Percentiles rank a stretch among this genome's conserved stretches.
Evolutionary conservation across 2,329 filamentous ascomycete species (phyloP).

Genomic region (Cordyceps cicadae): DNA sequence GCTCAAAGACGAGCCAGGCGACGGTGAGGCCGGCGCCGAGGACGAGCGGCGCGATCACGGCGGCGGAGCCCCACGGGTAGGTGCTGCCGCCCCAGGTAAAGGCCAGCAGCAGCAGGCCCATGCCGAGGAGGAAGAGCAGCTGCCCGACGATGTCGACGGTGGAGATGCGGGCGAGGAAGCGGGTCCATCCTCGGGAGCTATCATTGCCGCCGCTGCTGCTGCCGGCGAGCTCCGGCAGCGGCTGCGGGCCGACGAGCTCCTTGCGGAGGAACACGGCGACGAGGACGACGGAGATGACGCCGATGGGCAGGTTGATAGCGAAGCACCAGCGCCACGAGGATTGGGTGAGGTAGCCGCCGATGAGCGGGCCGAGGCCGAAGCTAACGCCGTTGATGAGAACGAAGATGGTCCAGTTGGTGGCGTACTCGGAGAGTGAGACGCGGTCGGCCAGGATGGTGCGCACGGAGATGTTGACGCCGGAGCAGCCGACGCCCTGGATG

Average conservation of each 20-base stretch:
- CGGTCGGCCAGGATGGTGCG: conserved; percentile 51
- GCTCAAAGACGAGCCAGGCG: conserved; percentile 43
- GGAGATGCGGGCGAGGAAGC: conserved; percentile 36
- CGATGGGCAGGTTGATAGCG: conserved; percentile 51
- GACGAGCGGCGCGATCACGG: conserved; percentile 41
- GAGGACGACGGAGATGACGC: conserved; percentile 39
- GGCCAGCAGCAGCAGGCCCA: conserved; percentile 45
- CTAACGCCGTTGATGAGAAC: conserved; percentile 46
- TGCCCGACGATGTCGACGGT: conserved; percentile 50
- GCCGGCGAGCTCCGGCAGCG: conserved; percentile 36
- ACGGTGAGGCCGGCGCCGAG: conserved; percentile 35
- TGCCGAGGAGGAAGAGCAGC: conserved; percentile 45
- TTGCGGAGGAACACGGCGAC: conserved; percentile 49
- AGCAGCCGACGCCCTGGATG: conserved; percentile 49
- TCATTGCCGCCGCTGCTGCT: conserved; percentile 23
- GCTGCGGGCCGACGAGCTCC: conserved; percentile 47
- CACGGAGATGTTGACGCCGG: conserved; percentile 48
- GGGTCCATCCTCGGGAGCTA: conserved; percentile 17
- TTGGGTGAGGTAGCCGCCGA: conserved; percentile 49
- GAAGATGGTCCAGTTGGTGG: conserved; percentile 49
- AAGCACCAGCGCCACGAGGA: conserved; percentile 60
- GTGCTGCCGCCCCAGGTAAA: conserved; percentile 48
- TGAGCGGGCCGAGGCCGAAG: conserved; percentile 48
- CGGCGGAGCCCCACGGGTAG: conserved; percentile 41
- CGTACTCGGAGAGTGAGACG: conserved; percentile 47